These are phyloP conservation scores for Areca catechu DNA, from an alignment of 176 grass and related monocot genomes.

Conservation along the genomic window DNA sequence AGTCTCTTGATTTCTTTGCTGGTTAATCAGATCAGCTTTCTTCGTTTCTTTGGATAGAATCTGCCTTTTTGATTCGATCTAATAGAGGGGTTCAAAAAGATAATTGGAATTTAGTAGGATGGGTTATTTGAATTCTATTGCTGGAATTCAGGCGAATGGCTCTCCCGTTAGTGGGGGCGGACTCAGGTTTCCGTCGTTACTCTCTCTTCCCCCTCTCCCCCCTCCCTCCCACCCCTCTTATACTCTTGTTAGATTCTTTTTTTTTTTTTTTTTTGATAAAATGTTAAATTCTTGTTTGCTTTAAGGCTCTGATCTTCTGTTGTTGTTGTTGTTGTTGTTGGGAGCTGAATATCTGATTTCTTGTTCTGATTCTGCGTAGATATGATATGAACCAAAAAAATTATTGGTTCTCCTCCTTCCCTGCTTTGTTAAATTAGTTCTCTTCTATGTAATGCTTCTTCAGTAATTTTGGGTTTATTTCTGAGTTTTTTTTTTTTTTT, in stretches of 20 bases:
- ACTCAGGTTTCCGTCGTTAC: slow-evolving; percentile 37
- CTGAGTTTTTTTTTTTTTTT: neutral
- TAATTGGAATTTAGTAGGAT: neutral
- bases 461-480: neutral
- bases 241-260: too few relatives aligned
- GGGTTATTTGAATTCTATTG: slow-evolving; percentile 14
- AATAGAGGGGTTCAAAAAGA: neutral
- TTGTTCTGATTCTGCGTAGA: too few relatives aligned
- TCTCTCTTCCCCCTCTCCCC: neutral
- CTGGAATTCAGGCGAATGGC: slow-evolving; percentile 22
- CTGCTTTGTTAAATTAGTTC: neutral
- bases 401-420: neutral
- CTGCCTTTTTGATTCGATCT: neutral
- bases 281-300: too few relatives aligned
- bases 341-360: too few relatives aligned
- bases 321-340: too few relatives aligned
- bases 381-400: too few relatives aligned
- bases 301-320: too few relatives aligned
- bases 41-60: neutral
- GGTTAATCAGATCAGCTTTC: neutral
- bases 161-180: slow-evolving; percentile 54
- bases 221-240: too few relatives aligned
- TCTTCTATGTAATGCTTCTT: neutral
- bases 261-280: too few relatives aligned
- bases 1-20: too few relatives aligned